phyloP scores from a whole-genome alignment of 306 rosid species.

The Quercus berberidifolia region DNA sequence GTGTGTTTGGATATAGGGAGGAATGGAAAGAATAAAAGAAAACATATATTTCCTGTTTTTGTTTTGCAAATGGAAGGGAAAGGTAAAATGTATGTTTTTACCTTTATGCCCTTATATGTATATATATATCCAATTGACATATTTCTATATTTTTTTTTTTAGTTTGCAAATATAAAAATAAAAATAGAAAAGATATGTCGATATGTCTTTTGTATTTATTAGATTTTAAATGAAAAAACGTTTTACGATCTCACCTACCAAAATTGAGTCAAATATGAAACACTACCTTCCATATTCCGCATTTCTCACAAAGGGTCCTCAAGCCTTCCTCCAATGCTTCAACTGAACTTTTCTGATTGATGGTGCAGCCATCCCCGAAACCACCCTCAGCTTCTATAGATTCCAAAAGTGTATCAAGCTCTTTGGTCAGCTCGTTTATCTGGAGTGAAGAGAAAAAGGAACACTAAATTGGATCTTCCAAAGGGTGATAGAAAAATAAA shows the following conservation, averaged over 20 bases:
- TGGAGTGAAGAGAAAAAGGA: conserved; percentile 23
- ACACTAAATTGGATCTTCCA: not conserved
- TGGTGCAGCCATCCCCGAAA: conserved; percentile 76
- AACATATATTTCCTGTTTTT: too few relatives aligned
- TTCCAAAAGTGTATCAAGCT: conserved; percentile 69
- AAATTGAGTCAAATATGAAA: conserved; percentile 7
- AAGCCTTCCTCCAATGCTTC: conserved; percentile 75
- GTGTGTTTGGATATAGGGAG: too few relatives aligned
- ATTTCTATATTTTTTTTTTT: too few relatives aligned
- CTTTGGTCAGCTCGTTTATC: conserved; percentile 87
- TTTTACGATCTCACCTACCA: not conserved
- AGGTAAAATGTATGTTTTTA: too few relatives aligned
- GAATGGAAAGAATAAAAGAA: too few relatives aligned
- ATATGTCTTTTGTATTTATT: too few relatives aligned
- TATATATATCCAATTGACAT: too few relatives aligned
- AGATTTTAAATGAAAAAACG: too few relatives aligned
- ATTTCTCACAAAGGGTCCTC: conserved; percentile 45
- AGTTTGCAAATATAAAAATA: too few relatives aligned
- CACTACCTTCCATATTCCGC: conserved; percentile 66
- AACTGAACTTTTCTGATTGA: conserved; percentile 51
- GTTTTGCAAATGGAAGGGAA: too few relatives aligned
- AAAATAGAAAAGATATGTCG: too few relatives aligned
- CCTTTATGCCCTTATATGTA: too few relatives aligned
- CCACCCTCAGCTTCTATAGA: conserved; percentile 84
- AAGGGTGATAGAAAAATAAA: not conserved